Percentiles rank a stretch among this genome's conserved stretches.
phyloP scores from a whole-genome alignment of 805 yeast species.

The Candida sphagnicola region DNA sequence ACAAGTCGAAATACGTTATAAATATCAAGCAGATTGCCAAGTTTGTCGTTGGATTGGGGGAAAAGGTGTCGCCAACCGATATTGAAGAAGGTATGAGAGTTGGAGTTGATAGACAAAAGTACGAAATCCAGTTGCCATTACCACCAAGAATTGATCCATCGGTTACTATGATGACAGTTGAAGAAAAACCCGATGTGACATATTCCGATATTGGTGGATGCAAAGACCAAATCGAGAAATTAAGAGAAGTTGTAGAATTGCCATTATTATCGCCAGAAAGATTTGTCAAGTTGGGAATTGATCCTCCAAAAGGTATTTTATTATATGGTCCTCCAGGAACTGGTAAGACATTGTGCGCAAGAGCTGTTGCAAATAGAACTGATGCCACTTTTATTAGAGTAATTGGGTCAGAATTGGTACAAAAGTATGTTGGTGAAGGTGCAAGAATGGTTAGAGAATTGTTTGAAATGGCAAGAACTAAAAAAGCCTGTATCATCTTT shows the following conservation, averaged over 20 bases:
- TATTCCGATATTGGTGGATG: slow-evolving; percentile 98
- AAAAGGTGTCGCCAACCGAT: slow-evolving; percentile 96
- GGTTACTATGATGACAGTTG: slow-evolving; percentile 99
- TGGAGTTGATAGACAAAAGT: slow-evolving; percentile 96
- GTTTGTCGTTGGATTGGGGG: slow-evolving; percentile 94
- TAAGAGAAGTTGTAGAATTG: slow-evolving; percentile 93
- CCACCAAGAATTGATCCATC: slow-evolving; percentile 98
- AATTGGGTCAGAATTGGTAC: slow-evolving; percentile 97
- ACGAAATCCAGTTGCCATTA: slow-evolving; percentile 93
- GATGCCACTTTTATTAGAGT: slow-evolving; percentile 98
- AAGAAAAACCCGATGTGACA: slow-evolving; percentile 98
- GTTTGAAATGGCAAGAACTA: slow-evolving; percentile 98
- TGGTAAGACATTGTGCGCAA: slow-evolving; percentile 96
- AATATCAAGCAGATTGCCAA: slow-evolving; percentile 98
- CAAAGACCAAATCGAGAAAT: slow-evolving; percentile 95
- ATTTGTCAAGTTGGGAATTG: slow-evolving; percentile 94
- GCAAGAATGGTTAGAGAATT: slow-evolving; percentile 99
- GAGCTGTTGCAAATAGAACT: slow-evolving; percentile 98
- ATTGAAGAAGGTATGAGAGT: slow-evolving; percentile 99
- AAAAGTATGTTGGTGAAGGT: slow-evolving; percentile 99
- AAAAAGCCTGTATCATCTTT: slow-evolving; percentile 95
- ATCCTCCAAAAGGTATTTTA: slow-evolving; percentile 97
- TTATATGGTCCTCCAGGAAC: slow-evolving; percentile 99
- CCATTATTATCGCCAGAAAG: slow-evolving; percentile 94
- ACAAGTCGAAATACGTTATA: slow-evolving; percentile 88